Evolutionary conservation across 768 basidiomycete genomes (phyloP).

Genomic region (Phanerochaete sordida): DNA sequence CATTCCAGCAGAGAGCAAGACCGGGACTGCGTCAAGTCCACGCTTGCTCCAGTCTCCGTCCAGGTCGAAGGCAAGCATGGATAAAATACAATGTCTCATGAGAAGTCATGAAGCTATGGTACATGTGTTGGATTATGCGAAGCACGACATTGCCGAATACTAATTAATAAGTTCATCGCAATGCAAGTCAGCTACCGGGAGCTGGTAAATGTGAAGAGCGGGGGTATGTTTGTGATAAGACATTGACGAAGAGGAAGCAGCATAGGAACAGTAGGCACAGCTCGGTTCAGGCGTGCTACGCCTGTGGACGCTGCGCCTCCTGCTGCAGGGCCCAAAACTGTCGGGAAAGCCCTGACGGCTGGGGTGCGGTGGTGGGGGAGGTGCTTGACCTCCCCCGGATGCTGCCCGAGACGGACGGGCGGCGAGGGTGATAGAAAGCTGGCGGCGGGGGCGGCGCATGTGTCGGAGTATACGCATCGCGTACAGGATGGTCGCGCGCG

Average conservation of each 20-base stretch:
- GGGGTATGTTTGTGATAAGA: neutral
- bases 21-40: neutral
- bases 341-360: conserved; percentile 18
- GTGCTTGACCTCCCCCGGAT: conserved; percentile 2
- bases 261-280: neutral
- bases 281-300: neutral
- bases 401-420: conserved; percentile 6
- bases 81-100: neutral
- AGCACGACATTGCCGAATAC: neutral
- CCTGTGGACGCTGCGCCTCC: conserved; percentile 16
- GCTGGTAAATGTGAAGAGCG: neutral
- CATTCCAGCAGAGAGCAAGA: neutral
- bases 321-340: conserved; percentile 19
- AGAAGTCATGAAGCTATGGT: neutral
- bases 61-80: neutral
- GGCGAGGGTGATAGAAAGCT: conserved; percentile 10
- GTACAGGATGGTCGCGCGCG: conserved; percentile 7
- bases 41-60: too few relatives aligned
- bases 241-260: neutral
- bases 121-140: neutral
- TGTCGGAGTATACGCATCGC: conserved; percentile 9
- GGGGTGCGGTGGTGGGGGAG: neutral
- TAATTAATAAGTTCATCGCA: neutral
- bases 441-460: conserved; percentile 10
- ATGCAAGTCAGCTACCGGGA: neutral